These are phyloP conservation scores for Drosera capensis DNA, from an alignment of 148 eudicot species.

Conservation along the genomic window DNA sequence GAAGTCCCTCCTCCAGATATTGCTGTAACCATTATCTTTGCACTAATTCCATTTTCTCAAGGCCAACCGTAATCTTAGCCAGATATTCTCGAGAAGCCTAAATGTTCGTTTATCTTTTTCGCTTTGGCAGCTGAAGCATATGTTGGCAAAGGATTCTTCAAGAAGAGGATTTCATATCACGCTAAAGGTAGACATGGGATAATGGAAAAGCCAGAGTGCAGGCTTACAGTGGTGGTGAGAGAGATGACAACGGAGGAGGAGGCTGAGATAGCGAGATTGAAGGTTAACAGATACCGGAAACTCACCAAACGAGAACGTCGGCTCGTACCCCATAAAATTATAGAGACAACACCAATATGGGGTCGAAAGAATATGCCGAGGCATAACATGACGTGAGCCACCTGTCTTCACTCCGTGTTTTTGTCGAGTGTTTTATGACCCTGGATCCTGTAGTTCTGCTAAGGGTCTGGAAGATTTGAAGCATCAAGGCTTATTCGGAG, in stretches of 20 bases:
- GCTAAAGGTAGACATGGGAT: constrained; percentile 58
- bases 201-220: constrained; percentile 59
- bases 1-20: no score
- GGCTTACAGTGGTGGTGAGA: constrained; percentile 78
- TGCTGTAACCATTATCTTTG: no score
- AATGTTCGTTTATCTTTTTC: neutral
- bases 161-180: constrained; percentile 49
- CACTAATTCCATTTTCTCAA: neutral
- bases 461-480: no score
- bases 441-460: no score
- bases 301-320: constrained; percentile 54
- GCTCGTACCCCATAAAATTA: constrained; percentile 74
- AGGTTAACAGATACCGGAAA: constrained; percentile 57
- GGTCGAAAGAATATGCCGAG: constrained; percentile 65
- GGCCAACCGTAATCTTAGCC: neutral
- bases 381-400: no score
- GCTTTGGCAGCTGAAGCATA: constrained; percentile 70
- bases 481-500: no score
- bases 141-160: constrained; percentile 65
- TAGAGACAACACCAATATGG: constrained; percentile 80
- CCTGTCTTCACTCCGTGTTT: no score
- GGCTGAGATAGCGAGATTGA: constrained; percentile 64
- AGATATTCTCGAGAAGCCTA: neutral
- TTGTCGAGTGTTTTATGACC: no score
- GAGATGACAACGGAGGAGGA: constrained; percentile 80